Evolutionary conservation across 2,329 filamentous ascomycete genomes (phyloP), one percentile per base, ranked within the genome.

Genomic region (Beauveria varroae): DNA sequence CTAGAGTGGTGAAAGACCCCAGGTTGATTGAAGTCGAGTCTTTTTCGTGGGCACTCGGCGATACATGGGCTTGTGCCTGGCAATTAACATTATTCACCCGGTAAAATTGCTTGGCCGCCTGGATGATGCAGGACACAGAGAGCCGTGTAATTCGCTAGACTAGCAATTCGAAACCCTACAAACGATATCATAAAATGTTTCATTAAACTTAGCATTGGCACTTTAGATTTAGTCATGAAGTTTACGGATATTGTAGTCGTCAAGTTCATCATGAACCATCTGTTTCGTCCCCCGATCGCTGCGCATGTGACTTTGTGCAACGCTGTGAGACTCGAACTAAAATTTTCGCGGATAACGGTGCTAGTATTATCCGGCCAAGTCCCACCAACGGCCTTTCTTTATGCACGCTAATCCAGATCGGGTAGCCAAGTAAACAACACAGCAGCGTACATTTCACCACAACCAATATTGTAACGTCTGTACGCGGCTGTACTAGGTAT

Each of bases 401-500:
- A 51, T 41, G 40, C 43, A 16, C 44, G 40, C 62, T 63, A 63
- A 24, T 44, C 58, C 43, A 44, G 16, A 61, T 61, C 53, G 54
- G 58, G 62, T 24, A 51, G 34, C 50, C 24, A 44, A 63, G 62
- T 63, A 63, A 63, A 63, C 62, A 63, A 58, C 43, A 22, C 28
- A 28, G 56, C 9, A 40, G 34, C 22, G 22, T 41, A 12, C 54
- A 24, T 44, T 30, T 43, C 43, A 57, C 34, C 24, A 34, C 20
- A 41, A 18, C 28, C 12, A 22, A 16, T 24, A 24, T 52, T 59
- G 49, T 43, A 50, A 54, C 54, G 18, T 22, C 22, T 22, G n/a
- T 52, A 52, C 50, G 50, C 22, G 54, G 54, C 26, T 26, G 54
- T 49, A 24, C 26, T 10, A 26, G 7, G 43, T 49, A 40, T 46